These are phyloP conservation scores for Daldinia sp. DNA, from an alignment of 2,329 filamentous ascomycete genomes.

Conservation along the genomic window DNA sequence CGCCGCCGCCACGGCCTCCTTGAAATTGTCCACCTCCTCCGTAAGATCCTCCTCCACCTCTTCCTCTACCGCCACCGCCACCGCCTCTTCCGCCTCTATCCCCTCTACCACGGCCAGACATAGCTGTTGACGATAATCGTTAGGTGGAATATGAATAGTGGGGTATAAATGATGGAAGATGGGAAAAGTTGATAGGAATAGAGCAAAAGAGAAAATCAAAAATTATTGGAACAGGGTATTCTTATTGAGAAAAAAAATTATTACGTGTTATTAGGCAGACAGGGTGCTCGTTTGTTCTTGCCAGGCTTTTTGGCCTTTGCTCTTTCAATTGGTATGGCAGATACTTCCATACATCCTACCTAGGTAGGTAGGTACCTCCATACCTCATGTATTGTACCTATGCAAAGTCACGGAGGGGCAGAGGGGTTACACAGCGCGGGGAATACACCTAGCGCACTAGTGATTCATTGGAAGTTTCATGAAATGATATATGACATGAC, in stretches of 20 bases:
- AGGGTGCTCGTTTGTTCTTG: background rate
- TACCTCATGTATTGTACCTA: too few relatives aligned
- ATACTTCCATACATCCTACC: too few relatives aligned
- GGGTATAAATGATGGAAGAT: background rate
- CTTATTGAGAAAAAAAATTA: too few relatives aligned
- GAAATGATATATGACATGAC: background rate
- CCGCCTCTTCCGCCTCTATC: background rate
- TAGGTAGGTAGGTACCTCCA: too few relatives aligned
- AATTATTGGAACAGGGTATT: background rate
- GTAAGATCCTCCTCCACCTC: background rate
- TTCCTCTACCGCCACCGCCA: background rate
- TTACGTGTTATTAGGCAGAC: background rate
- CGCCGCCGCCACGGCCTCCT: background rate
- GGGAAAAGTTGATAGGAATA: background rate
- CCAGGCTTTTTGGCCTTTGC: background rate
- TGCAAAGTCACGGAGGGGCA: too few relatives aligned
- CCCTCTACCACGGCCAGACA: slow-evolving; percentile 1
- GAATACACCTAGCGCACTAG: too few relatives aligned
- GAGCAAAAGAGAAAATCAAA: too few relatives aligned
- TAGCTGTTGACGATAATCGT: background rate
- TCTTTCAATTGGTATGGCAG: too few relatives aligned
- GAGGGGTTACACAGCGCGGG: background rate
- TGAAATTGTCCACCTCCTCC: background rate
- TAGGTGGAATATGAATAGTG: background rate
- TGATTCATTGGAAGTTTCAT: background rate